Evolutionary conservation across 371 early-diverging fungal species (phyloP), one percentile per base, ranked within the genome.

Genomic region (Actinomortierella wolfii): DNA sequence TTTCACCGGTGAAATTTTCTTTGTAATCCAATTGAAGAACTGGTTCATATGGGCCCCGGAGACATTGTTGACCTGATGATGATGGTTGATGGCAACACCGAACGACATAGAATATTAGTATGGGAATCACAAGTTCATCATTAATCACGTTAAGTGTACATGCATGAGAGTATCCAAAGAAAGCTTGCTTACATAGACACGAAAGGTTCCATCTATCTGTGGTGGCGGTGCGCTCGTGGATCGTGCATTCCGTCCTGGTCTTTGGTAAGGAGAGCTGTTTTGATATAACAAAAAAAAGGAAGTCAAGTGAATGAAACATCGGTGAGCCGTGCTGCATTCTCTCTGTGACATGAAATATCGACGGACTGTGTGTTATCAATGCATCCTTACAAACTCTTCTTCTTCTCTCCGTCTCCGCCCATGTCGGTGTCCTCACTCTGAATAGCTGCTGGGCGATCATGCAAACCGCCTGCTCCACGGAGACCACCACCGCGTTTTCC

Each of bases 111-210:
- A n/a, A n/a, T n/a, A n/a, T n/a, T n/a, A n/a, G n/a, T n/a, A n/a
- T n/a, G n/a, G n/a, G n/a, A n/a, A n/a, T n/a, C n/a, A n/a, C n/a
- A n/a, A n/a, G n/a, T n/a, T n/a, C n/a, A n/a, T n/a, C n/a, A n/a
- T n/a, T n/a, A n/a, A n/a, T n/a, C n/a, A n/a, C n/a, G n/a, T n/a
- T n/a, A n/a, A n/a, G n/a, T n/a, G n/a, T n/a, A n/a, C n/a, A n/a
- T n/a, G n/a, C n/a, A n/a, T n/a, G n/a, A n/a, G n/a, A n/a, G n/a
- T n/a, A n/a, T n/a, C n/a, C n/a, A n/a, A n/a, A n/a, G n/a, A n/a
- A n/a, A n/a, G n/a, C n/a, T n/a, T n/a, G n/a, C 68, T 50, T 68
- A 68, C 68, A 61, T 61, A 68, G n/a, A 68, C 49, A 13, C 58
- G 18, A 21, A 68, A 29, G 18, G 49, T 34, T 17, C 59, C 68